phyloP scores from a whole-genome alignment of 148 eudicot genomes.

The Oxyria digyna region DNA sequence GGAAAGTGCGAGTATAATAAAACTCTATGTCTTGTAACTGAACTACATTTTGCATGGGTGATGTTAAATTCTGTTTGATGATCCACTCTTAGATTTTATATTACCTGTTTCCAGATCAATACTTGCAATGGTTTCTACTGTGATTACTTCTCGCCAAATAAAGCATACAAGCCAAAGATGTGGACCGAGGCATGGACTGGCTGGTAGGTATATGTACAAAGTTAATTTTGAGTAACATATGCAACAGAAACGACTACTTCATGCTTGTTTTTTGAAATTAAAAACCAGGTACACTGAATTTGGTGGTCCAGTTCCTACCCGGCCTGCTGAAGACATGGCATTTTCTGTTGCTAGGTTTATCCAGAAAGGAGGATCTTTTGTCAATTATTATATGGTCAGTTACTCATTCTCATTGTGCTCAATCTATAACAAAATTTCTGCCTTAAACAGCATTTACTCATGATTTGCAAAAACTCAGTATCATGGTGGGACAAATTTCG shows the following conservation, averaged over 20 bases:
- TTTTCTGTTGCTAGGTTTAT: conserved; percentile 77
- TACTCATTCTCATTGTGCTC: neutral
- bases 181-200: conserved; percentile 97
- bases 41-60: neutral
- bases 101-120: conserved; percentile 44
- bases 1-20: neutral
- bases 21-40: neutral
- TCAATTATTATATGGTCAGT: conserved; percentile 84
- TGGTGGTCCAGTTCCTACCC: conserved; percentile 67
- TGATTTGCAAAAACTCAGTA: conserved; percentile 27
- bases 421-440: neutral
- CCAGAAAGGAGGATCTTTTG: conserved; percentile 72
- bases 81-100: neutral
- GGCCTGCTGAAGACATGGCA: conserved; percentile 87
- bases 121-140: conserved; percentile 95
- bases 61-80: neutral
- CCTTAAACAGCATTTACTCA: neutral
- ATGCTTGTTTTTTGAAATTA: neutral
- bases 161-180: conserved; percentile 77
- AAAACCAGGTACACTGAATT: conserved; percentile 65
- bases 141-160: conserved; percentile 69
- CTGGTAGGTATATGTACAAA: conserved; percentile 30
- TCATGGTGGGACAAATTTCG: conserved; percentile 79
- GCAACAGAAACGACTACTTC: neutral
- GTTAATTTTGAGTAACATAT: neutral